Conservation (phyloP, 2,329 filamentous ascomycete species). For the Fusarium sp. region DNA sequence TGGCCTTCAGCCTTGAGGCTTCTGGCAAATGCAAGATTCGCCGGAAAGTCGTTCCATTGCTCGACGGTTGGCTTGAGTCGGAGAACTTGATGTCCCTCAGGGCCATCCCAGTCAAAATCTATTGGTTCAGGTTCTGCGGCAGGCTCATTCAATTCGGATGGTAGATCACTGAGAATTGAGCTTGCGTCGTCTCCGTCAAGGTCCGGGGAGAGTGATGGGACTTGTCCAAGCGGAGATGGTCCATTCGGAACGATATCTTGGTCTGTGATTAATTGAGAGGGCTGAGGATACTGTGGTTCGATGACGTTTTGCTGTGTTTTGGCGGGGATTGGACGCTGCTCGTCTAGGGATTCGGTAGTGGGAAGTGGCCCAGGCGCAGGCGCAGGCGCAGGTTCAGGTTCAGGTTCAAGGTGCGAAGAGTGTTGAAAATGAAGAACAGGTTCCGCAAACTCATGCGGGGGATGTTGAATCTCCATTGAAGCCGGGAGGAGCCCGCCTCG, state of each 20-base stretch:
- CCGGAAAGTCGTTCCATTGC: slow-evolving; percentile 52
- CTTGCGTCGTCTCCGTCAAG: slow-evolving; percentile 32
- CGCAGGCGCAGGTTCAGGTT: slow-evolving; percentile 5
- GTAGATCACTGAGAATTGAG: slow-evolving; percentile 41
- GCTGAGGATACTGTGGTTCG: slow-evolving; percentile 20
- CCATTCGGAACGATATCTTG: neutral
- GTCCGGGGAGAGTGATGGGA: neutral
- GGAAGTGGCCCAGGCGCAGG: slow-evolving; percentile 15
- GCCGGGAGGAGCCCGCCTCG: slow-evolving; percentile 24
- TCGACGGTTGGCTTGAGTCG: slow-evolving; percentile 49
- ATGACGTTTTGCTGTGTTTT: slow-evolving; percentile 29
- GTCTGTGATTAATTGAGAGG: slow-evolving; percentile 7
- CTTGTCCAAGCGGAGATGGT: neutral
- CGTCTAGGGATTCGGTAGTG: slow-evolving; percentile 8
- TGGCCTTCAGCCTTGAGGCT: slow-evolving; percentile 47
- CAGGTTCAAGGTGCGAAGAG: slow-evolving; percentile 12
- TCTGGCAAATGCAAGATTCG: slow-evolving; percentile 49
- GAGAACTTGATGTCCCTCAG: slow-evolving; percentile 46
- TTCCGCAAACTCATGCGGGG: slow-evolving; percentile 22
- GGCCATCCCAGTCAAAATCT: slow-evolving; percentile 48
- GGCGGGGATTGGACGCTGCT: slow-evolving; percentile 36
- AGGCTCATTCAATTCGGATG: slow-evolving; percentile 20
- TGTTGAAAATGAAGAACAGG: slow-evolving; percentile 17
- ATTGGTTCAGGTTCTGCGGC: slow-evolving; percentile 46
- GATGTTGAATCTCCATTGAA: slow-evolving; percentile 39